Base-by-base conservation (phyloP, 192 early-diverging fungal species). In the Globomyces pollinis-pini region DNA sequence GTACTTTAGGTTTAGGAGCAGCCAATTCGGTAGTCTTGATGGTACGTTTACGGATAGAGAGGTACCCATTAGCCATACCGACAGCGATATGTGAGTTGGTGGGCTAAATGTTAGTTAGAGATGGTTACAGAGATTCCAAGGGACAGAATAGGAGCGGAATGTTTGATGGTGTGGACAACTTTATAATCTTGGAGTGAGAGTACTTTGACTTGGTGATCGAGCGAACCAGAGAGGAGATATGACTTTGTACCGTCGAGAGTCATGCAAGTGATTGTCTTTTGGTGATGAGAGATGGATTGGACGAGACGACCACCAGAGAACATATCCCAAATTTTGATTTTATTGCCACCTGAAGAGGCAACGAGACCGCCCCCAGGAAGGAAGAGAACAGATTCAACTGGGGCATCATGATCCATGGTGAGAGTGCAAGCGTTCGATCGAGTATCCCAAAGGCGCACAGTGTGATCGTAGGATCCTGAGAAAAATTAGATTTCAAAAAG, bases 161-260 rank as follows among this genome's bases (percentile, higher is more conserved):
- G 95, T 67, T 86, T 92, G 49, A 90, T 67, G 60, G 76, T 90
- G 73, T 91, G 86, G 16, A 86, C 80, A 54, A 96, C 86, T 69
- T 88, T 85, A 75, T 87, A 97, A 62, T 85, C 83, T 62, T 83
- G 76, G 50, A 94, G 75, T 62, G 90, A 83, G 65, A 94, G 94
- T 31, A 97, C 69, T 79, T 99, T 97, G 67, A 99, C 88, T 50
- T 96, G 92, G 55, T 92, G 93, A 73, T 99, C 96, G 50, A 96
- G 76, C 15, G 90, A 91, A 0, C 92, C 94, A 1, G 90, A 86
- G 23, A 99, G 69, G 43, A 99, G 72, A 16, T 89, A 76, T 3
- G 85, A 75, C 47, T 77, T 78, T 9, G 73, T 72, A 41, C 78
- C 83, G 76, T 99, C 88, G 57, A 99, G 79, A 53, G 81, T 80